phyloP scores from a whole-genome alignment of 306 rosid genomes.

The Alnus glutinosa region DNA sequence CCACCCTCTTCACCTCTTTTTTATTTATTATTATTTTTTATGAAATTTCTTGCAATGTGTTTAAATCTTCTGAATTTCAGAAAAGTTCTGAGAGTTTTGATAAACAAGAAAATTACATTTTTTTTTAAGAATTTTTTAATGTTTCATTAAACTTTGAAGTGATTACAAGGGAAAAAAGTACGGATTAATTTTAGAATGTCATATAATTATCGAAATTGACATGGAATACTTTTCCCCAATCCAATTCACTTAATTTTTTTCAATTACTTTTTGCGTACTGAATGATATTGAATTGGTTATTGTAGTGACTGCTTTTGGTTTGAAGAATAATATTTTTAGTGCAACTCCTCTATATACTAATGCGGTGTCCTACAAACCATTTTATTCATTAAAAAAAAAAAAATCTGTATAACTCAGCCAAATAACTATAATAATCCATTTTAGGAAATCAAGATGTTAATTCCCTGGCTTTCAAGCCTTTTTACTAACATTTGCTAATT shows the following conservation, averaged over 20 bases:
- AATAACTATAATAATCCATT: background rate
- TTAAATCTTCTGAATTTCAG: background rate
- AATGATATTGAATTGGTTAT: background rate
- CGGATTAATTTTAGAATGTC: background rate
- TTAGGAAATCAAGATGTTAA: background rate
- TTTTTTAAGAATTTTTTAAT: background rate
- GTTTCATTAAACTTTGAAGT: background rate
- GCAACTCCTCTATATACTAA: background rate
- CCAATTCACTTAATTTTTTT: background rate
- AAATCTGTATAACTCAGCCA: background rate
- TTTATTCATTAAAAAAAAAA: background rate
- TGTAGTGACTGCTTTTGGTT: background rate
- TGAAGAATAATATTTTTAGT: background rate
- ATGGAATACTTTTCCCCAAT: background rate
- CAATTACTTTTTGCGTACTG: background rate
- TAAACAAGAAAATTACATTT: background rate
- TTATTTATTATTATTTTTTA: background rate
- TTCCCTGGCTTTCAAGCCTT: background rate
- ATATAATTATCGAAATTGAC: background rate
- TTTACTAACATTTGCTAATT: background rate
- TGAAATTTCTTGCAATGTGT: background rate
- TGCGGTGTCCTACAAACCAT: background rate
- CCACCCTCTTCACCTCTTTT: background rate
- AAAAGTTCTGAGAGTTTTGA: background rate
- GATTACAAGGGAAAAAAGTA: background rate